Evolutionary conservation across 495 filamentous ascomycete genomes (phyloP).

Genomic region (Rhypophila decipiens): DNA sequence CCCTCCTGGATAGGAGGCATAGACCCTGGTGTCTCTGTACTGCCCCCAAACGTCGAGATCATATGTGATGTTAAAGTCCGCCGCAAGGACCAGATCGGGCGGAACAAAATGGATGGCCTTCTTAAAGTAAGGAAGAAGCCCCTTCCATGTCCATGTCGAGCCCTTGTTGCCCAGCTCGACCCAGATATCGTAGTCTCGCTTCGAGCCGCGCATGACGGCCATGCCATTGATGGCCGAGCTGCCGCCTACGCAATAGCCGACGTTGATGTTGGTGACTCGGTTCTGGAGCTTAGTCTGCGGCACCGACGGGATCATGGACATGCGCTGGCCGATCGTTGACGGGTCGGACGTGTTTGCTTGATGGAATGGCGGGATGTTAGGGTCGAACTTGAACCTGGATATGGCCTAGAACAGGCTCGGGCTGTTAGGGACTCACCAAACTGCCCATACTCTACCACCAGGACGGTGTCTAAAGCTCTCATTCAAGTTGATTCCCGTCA

Average conservation of each 20-base stretch:
- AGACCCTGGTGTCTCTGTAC: constrained; percentile 6
- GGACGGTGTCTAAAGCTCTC: constrained; percentile 8
- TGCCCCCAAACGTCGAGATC: constrained; percentile 14
- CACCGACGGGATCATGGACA: constrained; percentile 8
- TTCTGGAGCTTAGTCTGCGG: constrained; percentile 25
- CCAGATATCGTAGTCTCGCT: constrained; percentile 36
- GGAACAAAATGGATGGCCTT: constrained; percentile 17
- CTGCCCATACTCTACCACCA: not conserved
- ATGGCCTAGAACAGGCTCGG: no score
- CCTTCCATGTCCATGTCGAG: constrained; percentile 32
- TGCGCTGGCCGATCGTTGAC: not conserved
- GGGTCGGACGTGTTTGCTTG: constrained; percentile 1
- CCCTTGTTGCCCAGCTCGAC: constrained; percentile 21
- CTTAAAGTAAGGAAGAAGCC: constrained; percentile 35
- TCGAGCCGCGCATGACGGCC: constrained; percentile 26
- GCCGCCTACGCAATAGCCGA: constrained; percentile 34
- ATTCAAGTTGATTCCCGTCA: constrained; percentile 19
- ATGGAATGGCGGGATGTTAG: no score
- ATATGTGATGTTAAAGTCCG: constrained; percentile 28
- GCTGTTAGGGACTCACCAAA: not conserved
- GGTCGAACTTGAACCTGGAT: no score
- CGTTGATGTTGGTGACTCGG: constrained; percentile 15
- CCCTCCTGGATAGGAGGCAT: constrained; percentile 2
- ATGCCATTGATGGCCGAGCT: constrained; percentile 39
- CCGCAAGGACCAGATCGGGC: constrained; percentile 18